phyloP scores from a whole-genome alignment of 2,329 filamentous ascomycete species.

The Helotiales sp. region DNA sequence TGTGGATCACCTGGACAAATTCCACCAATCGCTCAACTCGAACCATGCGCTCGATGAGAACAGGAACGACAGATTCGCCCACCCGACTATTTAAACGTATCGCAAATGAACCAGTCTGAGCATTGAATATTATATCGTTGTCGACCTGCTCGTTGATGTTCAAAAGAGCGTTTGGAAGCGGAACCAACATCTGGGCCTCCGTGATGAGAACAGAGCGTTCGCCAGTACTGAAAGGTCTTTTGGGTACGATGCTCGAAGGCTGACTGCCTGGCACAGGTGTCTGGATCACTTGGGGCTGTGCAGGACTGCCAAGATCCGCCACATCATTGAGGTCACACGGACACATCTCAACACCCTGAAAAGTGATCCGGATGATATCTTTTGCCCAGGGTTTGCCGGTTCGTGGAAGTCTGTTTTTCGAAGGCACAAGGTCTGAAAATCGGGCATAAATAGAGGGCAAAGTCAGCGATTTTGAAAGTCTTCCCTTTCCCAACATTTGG shows the following conservation, averaged over 20 bases:
- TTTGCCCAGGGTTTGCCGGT: conserved; percentile 57
- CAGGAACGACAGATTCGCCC: conserved; percentile 39
- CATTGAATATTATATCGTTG: conserved; percentile 42
- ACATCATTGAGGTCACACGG: neutral
- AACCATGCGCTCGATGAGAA: conserved; percentile 45
- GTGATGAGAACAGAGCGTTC: conserved; percentile 40
- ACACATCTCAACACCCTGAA: conserved; percentile 46
- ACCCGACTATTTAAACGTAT: conserved; percentile 41
- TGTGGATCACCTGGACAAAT: conserved; percentile 69
- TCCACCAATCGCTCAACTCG: conserved; percentile 72
- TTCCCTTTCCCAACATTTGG: conserved; percentile 39
- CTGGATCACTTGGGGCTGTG: conserved; percentile 7
- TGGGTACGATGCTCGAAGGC: neutral
- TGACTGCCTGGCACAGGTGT: neutral
- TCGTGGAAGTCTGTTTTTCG: conserved; percentile 30
- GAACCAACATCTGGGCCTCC: conserved; percentile 41
- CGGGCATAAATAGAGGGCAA: conserved; percentile 40
- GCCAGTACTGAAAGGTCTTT: neutral
- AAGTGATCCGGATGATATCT: conserved; percentile 63
- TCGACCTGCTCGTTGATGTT: conserved; percentile 41
- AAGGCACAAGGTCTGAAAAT: conserved; percentile 39
- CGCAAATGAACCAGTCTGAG: conserved; percentile 38
- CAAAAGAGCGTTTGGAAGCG: conserved; percentile 33
- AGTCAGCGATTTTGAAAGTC: conserved; percentile 32
- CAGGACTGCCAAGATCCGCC: neutral